These are phyloP conservation scores for Metschnikowia borealis DNA, from an alignment of 805 yeast species.

Conservation along the genomic window DNA sequence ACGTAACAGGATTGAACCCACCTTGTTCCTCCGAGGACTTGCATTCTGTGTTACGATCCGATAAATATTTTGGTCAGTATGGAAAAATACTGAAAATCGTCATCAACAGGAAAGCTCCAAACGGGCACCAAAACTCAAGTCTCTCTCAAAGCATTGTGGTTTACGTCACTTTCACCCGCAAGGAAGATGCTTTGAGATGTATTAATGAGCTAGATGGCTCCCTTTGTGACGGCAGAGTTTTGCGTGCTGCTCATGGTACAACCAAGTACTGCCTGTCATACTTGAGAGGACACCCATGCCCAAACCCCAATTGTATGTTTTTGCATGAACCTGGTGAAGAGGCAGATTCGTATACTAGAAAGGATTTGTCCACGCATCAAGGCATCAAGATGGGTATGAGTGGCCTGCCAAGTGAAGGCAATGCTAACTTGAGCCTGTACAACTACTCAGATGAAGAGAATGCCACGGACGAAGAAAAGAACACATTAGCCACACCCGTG, in stretches of 20 bases:
- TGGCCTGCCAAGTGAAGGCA: constrained; percentile 22
- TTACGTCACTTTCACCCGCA: constrained; percentile 86
- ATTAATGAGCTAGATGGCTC: constrained; percentile 92
- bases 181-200: constrained; percentile 94
- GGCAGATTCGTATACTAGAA: constrained; percentile 93
- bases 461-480: constrained; percentile 10
- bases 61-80: constrained; percentile 96
- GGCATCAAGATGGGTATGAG: constrained; percentile 55
- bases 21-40: constrained; percentile 79
- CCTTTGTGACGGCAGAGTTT: constrained; percentile 80
- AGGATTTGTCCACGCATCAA: constrained; percentile 75
- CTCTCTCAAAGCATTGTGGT: constrained; percentile 84
- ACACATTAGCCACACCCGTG: not conserved
- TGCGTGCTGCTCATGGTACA: constrained; percentile 97
- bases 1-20: constrained; percentile 92
- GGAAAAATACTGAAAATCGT: constrained; percentile 94
- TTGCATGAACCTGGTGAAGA: constrained; percentile 99
- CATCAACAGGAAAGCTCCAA: constrained; percentile 70
- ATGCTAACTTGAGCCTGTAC: constrained; percentile 12
- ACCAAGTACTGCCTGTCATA: constrained; percentile 98
- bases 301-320: constrained; percentile 98
- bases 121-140: constrained; percentile 26
- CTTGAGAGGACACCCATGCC: constrained; percentile 91
- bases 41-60: constrained; percentile 76
- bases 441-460: constrained; percentile 13